These are phyloP conservation scores for Pisolithus tinctorius DNA, from an alignment of 768 basidiomycete genomes.

Conservation along the genomic window DNA sequence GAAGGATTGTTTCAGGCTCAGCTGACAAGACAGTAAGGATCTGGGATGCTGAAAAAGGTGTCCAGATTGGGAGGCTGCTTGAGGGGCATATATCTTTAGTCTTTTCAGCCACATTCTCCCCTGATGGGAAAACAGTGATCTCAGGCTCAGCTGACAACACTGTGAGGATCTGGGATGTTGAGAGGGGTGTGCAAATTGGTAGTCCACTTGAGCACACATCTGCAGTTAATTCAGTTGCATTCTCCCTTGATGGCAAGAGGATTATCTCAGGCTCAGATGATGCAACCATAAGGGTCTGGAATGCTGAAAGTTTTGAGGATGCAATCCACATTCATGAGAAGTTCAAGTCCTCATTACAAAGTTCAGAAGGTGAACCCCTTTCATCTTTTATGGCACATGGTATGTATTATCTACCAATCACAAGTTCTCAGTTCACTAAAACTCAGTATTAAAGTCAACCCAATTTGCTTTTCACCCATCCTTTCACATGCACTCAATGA, in stretches of 20 bases:
- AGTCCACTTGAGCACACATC: neutral
- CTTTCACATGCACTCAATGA: neutral
- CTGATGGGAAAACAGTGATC: slow-evolving; percentile 1
- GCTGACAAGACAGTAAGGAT: neutral
- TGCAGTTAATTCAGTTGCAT: slow-evolving; percentile 1
- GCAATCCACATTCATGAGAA: neutral
- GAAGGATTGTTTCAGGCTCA: neutral
- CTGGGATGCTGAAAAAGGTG: neutral
- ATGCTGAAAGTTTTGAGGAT: neutral
- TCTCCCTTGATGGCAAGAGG: slow-evolving; percentile 1
- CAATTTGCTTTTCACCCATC: neutral
- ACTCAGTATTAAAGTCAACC: neutral
- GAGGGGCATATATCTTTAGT: neutral
- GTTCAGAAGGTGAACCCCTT: no score
- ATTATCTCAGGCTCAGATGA: neutral
- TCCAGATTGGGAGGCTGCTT: neutral
- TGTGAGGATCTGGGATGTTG: neutral
- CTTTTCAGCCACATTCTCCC: neutral
- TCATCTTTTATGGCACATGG: no score
- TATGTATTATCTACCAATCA: no score
- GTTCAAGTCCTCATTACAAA: no score
- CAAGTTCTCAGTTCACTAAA: no score
- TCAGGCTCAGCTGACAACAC: neutral
- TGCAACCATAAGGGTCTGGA: neutral
- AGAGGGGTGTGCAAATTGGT: slow-evolving; percentile 1